Percentiles rank a stretch among this genome's conserved stretches.
Evolutionary conservation across 2,329 filamentous ascomycete species (phyloP).

Genomic region (Botrytis sinoallii): DNA sequence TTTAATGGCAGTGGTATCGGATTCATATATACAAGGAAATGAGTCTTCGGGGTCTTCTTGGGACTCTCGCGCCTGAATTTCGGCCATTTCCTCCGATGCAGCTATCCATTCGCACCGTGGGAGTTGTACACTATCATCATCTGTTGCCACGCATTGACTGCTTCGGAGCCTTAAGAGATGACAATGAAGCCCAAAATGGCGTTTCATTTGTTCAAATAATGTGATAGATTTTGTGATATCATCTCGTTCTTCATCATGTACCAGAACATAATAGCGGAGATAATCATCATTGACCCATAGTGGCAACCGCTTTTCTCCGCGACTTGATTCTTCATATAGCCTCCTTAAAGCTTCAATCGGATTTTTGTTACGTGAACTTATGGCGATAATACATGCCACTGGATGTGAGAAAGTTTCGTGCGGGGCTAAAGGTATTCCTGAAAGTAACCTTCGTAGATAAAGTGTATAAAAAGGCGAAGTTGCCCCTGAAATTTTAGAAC

Average conservation of each 20-base stretch:
- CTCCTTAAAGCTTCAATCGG: conserved; percentile 85
- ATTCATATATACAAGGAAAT: conserved; percentile 82
- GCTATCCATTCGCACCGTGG: conserved; percentile 87
- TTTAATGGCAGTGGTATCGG: conserved; percentile 81
- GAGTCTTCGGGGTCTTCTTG: conserved; percentile 70
- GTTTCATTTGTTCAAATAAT: conserved; percentile 97
- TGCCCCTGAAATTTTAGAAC: conserved; percentile 35
- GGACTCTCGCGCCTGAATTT: conserved; percentile 65
- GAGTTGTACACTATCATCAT: conserved; percentile 83
- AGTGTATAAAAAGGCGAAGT: conserved; percentile 80
- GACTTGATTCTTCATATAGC: conserved; percentile 81
- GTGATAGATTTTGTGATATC: conserved; percentile 87
- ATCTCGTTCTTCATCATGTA: conserved; percentile 94
- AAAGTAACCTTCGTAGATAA: conserved; percentile 80
- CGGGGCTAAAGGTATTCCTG: conserved; percentile 70
- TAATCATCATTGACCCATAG: conserved; percentile 90
- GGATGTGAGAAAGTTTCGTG: conserved; percentile 95
- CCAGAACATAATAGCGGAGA: conserved; percentile 89
- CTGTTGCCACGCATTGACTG: conserved; percentile 79
- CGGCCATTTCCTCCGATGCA: conserved; percentile 76
- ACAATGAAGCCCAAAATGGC: conserved; percentile 94
- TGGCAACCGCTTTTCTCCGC: conserved; percentile 70
- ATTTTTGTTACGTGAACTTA: conserved; percentile 79
- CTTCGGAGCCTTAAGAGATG: conserved; percentile 85
- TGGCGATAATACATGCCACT: conserved; percentile 89